phyloP scores from a whole-genome alignment of 2,329 filamentous ascomycete species.

The Colletotrichum theobromicola region DNA sequence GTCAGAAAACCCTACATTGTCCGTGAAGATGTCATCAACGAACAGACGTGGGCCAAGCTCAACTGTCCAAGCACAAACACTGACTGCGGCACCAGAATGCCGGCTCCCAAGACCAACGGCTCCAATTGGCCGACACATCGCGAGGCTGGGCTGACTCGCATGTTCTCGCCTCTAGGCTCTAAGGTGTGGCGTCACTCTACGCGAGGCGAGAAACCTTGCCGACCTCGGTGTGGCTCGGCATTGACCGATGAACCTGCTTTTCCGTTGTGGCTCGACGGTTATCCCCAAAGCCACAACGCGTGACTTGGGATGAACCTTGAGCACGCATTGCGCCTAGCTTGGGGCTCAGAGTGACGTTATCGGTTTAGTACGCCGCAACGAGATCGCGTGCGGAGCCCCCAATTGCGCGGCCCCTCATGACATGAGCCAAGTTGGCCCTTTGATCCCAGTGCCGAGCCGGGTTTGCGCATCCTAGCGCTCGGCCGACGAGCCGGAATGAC shows the following conservation, averaged over 20 bases:
- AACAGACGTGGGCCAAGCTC: constrained; percentile 9
- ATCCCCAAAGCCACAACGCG: background rate
- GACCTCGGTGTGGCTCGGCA: background rate
- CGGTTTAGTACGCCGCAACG: background rate
- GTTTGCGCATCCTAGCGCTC: constrained; percentile 6
- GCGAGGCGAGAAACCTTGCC: background rate
- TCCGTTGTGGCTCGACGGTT: background rate
- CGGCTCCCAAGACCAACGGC: background rate
- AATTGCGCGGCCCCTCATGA: constrained; percentile 16
- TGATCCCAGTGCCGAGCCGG: background rate
- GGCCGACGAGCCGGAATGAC: constrained; percentile 9
- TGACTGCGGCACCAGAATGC: background rate
- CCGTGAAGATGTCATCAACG: background rate
- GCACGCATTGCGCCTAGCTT: background rate
- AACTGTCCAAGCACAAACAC: background rate
- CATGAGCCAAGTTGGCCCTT: constrained; percentile 7
- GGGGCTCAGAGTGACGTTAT: constrained; percentile 7
- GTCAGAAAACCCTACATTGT: background rate
- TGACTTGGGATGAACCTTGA: background rate
- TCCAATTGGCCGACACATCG: background rate
- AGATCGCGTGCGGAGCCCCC: background rate
- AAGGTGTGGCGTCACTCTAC: background rate
- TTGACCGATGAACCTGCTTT: background rate
- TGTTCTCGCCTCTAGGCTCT: background rate
- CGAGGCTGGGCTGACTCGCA: background rate